Evolutionary conservation across 2,329 filamentous ascomycete species (phyloP), one percentile per base, ranked within the genome.

Genomic region (Penicillium hesseltinei): DNA sequence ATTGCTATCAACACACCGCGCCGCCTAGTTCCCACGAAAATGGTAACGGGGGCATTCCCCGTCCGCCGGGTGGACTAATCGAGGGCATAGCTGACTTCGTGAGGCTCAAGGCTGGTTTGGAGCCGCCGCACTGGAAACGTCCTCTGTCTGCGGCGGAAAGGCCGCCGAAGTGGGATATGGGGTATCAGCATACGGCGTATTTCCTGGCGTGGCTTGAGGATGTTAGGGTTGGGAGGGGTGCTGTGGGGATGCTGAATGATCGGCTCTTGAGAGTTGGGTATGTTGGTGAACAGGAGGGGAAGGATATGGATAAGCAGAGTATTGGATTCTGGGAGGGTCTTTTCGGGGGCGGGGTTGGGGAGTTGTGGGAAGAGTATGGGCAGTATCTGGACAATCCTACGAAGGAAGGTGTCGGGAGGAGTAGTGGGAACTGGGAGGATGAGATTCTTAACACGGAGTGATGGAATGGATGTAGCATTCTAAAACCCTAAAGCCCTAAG

Each of bases 61-160:
- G 40, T 7, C 73, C 75, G 0, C 89, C 89, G 0, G 88, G 88
- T 0, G 94, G 94, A 0, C 75, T 97, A 46, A 88, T 96, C 55
- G 93, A 97, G 75, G 93, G 93, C 0, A 85, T 97, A 52, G 93
- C 93, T 21, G 94, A 97, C 75, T 97, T 91, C 84, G 92, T 97
- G 25, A 84, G 93, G 2, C 77, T 97, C 59, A 86, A 85, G 62
- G 87, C 87, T 49, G 83, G 82, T 0, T 81, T 95, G 29, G 84
- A 80, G 9, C 91, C 93, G 40, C 89, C 90, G 49, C 92, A 97
- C 76, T 97, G 93, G 93, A 88, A 85, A 70, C 75, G 75, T 42
- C 78, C 79, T 25, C 71, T 73, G 3, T 69, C 66, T 44, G 67
- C 72, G 3, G 79, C 78, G 2, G 81, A 84, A 29, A 63, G 73